Base-by-base conservation (phyloP, 2,329 filamentous ascomycete genomes). In the Botryosphaeria dothidea region DNA sequence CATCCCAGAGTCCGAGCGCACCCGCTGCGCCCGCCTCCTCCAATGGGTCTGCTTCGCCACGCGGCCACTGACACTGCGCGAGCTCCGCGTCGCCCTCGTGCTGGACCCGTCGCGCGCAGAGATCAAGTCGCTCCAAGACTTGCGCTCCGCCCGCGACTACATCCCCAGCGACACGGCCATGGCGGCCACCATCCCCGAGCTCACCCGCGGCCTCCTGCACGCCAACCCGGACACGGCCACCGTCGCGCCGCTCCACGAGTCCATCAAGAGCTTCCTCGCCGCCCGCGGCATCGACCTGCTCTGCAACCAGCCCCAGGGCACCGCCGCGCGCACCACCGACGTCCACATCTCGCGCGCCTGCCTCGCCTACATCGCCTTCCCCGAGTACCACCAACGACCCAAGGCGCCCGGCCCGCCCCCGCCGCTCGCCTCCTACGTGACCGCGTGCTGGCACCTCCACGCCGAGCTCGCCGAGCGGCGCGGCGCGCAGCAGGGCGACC, bases 1-100 rank as follows among this genome's bases (percentile, higher is more conserved):
- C 21, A 17, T 56, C 11, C 34, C 52, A 11, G 52, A 23, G 31
- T 6, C 23, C 13, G 19, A 38, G 19, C 52, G 52, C 3, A 19
- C 34, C 31, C 31, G 15, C 4, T 56, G 52, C 6, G 21, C 34
- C 6, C 52, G 52, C 1, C 52, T 56, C 13, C 34, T 56, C 34
- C 52, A 56, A 41, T 56, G 52, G 52, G 52, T 56, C 31, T 56
- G 52, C 34, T 56, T 56, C 13, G 21, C 52, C 19, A 56, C 31
- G 19, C 21, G 52, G 1, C 52, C 52, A 6, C 23, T 56, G 31
- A 56, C 52, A 4, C 21, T 56, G 34, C 52, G 31, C 7, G 52
- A 56, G 52, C 52, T 56, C 31, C 21, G 52, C 15, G 19, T 41
- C 34, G 52, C 52, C 9, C 31, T 56, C 34, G 34, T 56, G 11